Evolutionary conservation across 805 yeast species (phyloP), one percentile per base, ranked within the genome.

Genomic region (Torulaspora franciscae): DNA sequence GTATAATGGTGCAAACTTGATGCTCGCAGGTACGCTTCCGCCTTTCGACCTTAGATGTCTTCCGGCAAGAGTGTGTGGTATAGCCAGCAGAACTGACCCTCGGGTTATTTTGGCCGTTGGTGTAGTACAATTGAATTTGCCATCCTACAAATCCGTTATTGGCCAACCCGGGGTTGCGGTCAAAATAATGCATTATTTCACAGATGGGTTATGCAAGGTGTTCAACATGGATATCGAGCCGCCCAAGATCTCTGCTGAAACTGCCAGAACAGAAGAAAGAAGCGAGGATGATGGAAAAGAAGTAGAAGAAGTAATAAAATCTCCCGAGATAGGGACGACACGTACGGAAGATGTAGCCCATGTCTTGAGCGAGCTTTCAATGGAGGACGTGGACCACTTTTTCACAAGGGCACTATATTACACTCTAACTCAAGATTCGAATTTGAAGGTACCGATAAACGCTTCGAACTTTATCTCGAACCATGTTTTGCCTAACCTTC

Each of bases 81-180:
- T 91, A 22, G 87, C 82, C 0, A 77, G 79, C 49, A 68, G 72
- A 24, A 72, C 74, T 11, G 59, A 71, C 17, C 95, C 95, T 0
- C 62, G 74, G 1, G 82, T 83, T 8, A 73, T 80, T 0, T 72
- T 77, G 57, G 96, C 95, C 0, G 76, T 90, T 23, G 96, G 96
- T 2, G 59, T 57, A 3, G 61, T 72, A 8, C 78, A 85, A 48
- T 46, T 74, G 52, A 74, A 82, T 54, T 51, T 86, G 51, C 61
- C 67, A 2, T 62, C 65, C 2, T 65, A 69, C 39, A 64, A 67
- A 32, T 58, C 69, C 2, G 83, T 78, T 1, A 64, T 74, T n/a
- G 89, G 88, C 0, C 69, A 75, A 11, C 73, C 74, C 11, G 99
- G 98, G 9, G 78, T 84, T 25, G 96, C 93, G 0, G 95, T 90